Percentiles rank a stretch among this genome's conserved stretches.
phyloP scores from a whole-genome alignment of 306 rosid species.

The Citrullus colocynthis region DNA sequence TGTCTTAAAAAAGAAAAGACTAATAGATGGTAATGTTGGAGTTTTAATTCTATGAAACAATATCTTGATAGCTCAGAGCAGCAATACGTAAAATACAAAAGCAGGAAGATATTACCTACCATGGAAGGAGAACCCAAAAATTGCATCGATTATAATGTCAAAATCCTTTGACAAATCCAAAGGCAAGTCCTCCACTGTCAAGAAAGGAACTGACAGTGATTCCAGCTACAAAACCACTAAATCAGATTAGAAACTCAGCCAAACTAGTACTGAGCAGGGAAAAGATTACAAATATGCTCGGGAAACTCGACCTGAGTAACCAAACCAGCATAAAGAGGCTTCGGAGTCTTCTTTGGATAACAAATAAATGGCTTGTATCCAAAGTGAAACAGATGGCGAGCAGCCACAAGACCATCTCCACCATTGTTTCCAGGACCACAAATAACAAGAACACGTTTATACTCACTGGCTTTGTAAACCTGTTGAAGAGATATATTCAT shows the following conservation, averaged over 20 bases:
- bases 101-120: slow-evolving; percentile 58
- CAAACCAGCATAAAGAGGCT: slow-evolving; percentile 73
- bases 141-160: slow-evolving; percentile 68
- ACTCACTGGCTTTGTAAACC: slow-evolving; percentile 66
- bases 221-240: slow-evolving; percentile 53
- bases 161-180: slow-evolving; percentile 55
- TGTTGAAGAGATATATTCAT: slow-evolving; percentile 4
- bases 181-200: slow-evolving; percentile 66
- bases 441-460: slow-evolving; percentile 52
- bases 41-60: neutral
- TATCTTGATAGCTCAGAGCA: neutral
- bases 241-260: slow-evolving; percentile 19
- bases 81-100: neutral
- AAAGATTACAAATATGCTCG: neutral
- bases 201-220: slow-evolving; percentile 71
- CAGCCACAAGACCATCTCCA: slow-evolving; percentile 93
- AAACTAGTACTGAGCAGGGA: neutral
- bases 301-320: slow-evolving; percentile 56
- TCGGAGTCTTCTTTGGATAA: slow-evolving; percentile 76
- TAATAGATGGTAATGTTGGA: neutral
- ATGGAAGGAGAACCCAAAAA: slow-evolving; percentile 93
- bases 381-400: slow-evolving; percentile 84
- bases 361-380: slow-evolving; percentile 69
- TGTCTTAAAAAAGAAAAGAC: neutral
- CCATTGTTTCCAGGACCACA: slow-evolving; percentile 99